Evolutionary conservation across 805 yeast species (phyloP), one percentile per base, ranked within the genome.

Genomic region (Candida nonsorbophila): DNA sequence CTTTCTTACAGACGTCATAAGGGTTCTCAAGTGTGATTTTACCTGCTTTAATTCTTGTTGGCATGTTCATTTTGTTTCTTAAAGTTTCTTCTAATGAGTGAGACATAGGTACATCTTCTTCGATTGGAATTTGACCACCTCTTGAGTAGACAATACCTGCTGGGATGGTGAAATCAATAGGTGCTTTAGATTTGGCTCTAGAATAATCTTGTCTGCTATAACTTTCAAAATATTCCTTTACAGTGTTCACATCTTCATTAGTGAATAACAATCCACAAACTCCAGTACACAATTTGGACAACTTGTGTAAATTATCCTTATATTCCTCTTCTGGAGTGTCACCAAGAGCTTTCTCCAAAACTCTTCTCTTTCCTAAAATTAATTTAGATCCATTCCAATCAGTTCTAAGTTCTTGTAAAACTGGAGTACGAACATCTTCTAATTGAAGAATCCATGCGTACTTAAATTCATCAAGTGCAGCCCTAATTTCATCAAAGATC

Each of bases 101-200:
- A 8, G 94, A 81, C 84, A 92, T 79, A 45, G 97, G 95, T 13
- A 92, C 87, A 57, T 92, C 99, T 41, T 92, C 97, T 51, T 87
- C 97, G 14, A 55, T 61, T 17, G 95, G 71, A 29, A 88, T 65
- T 60, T 85, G 94, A 14, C 98, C 98, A 47, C 96, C 99, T 54
- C 96, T 80, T 13, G 97, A 84, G 57, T 86, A 88, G 6, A 92
- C 80, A 30, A 86, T 72, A 27, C 99, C 99, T 36, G 70, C 86
- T 16, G 98, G 97, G 33, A 92, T 71, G 4, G 76, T 72, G 60
- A 92, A 88, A 28, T 83, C 76, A 36, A 90, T 65, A 32, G 97
- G 94, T 8, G 95, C 72, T 44, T 58, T 77, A 21, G 86, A 71
- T 40, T 94, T 94, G 17, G 97, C 88, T 58, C 98, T 77, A 18